Percentiles rank a stretch among this genome's conserved stretches.
These are phyloP conservation scores for Conoideocrella luteorostrata DNA, from an alignment of 2,329 filamentous ascomycete species.

Conservation along the genomic window DNA sequence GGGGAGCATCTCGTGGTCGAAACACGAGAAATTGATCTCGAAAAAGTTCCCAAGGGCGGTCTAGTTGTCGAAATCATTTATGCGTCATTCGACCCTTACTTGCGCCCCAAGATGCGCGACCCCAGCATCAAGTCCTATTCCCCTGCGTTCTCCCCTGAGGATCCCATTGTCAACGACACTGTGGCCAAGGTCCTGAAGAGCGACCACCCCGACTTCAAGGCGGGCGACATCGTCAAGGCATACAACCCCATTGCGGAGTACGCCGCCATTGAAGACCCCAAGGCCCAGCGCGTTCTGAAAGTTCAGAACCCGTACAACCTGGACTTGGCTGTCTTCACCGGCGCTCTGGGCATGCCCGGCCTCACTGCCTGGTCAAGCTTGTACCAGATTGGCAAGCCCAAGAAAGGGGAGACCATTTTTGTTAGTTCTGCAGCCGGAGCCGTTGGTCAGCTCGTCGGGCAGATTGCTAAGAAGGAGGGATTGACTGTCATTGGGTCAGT, in stretches of 20 bases:
- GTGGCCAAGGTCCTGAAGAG: conserved; percentile 68
- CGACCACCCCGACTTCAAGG: conserved; percentile 53
- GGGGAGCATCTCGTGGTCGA: conserved; percentile 68
- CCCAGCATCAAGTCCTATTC: conserved; percentile 55
- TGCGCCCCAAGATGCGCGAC: conserved; percentile 71
- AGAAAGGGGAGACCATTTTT: conserved; percentile 69
- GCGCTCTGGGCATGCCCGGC: conserved; percentile 57
- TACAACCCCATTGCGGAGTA: conserved; percentile 63
- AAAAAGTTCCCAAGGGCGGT: conserved; percentile 52
- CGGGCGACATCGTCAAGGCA: conserved; percentile 60
- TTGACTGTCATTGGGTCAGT: conserved; percentile 74
- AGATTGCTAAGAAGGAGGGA: conserved; percentile 76
- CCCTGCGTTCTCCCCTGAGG: conserved; percentile 46
- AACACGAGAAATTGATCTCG: conserved; percentile 58
- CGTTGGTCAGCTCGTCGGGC: conserved; percentile 76
- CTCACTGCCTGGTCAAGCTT: conserved; percentile 66
- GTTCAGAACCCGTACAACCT: conserved; percentile 65
- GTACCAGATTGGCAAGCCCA: conserved; percentile 56
- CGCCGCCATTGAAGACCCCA: conserved; percentile 43
- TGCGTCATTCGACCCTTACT: conserved; percentile 77
- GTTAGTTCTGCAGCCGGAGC: conserved; percentile 74
- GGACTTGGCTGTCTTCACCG: conserved; percentile 62
- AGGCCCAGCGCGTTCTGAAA: conserved; percentile 38
- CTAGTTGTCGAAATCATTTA: conserved; percentile 67
- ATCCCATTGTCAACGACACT: conserved; percentile 57